Evolutionary conservation across 2,329 filamentous ascomycete species (phyloP).

Genomic region (Pseudogymnoascus sp.): DNA sequence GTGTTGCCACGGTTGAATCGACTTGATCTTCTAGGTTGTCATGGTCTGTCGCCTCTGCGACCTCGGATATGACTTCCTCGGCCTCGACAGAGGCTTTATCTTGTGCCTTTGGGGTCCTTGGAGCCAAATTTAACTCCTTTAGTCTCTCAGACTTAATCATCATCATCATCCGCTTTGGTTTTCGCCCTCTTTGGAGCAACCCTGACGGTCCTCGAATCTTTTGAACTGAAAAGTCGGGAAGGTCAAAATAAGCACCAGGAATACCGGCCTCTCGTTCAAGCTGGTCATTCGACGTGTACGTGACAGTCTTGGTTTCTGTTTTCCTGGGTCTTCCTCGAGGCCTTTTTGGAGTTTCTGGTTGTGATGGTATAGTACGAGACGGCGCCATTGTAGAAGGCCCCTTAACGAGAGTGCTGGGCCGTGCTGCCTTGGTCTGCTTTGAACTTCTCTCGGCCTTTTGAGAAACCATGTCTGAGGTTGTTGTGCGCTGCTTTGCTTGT

Average conservation of each 20-base stretch:
- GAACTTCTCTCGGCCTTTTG: not conserved
- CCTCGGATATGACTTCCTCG: slow-evolving; percentile 8
- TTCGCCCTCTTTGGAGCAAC: not conserved
- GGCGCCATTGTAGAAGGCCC: not conserved
- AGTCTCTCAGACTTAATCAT: slow-evolving; percentile 16
- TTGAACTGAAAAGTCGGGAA: slow-evolving; percentile 10
- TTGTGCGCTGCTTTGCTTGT: not conserved
- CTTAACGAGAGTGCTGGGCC: not conserved
- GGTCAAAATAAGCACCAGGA: slow-evolving; percentile 17
- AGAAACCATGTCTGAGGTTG: not conserved
- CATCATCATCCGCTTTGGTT: slow-evolving; percentile 10
- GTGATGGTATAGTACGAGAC: not conserved
- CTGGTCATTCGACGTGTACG: slow-evolving; percentile 12
- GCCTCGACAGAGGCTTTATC: slow-evolving; percentile 11
- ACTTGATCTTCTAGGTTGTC: not conserved
- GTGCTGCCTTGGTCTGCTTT: not conserved
- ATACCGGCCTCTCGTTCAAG: slow-evolving; percentile 16
- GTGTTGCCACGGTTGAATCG: not conserved
- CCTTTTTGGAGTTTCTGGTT: not conserved
- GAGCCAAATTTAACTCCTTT: slow-evolving; percentile 13
- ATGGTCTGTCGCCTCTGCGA: slow-evolving; percentile 1
- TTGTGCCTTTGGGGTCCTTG: slow-evolving; percentile 11
- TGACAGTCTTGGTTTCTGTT: not conserved
- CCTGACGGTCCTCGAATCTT: not conserved
- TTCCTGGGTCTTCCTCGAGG: not conserved